These are phyloP conservation scores for Fistulina hepatica DNA, from an alignment of 1,284 basidiomycete species.

Conservation along the genomic window DNA sequence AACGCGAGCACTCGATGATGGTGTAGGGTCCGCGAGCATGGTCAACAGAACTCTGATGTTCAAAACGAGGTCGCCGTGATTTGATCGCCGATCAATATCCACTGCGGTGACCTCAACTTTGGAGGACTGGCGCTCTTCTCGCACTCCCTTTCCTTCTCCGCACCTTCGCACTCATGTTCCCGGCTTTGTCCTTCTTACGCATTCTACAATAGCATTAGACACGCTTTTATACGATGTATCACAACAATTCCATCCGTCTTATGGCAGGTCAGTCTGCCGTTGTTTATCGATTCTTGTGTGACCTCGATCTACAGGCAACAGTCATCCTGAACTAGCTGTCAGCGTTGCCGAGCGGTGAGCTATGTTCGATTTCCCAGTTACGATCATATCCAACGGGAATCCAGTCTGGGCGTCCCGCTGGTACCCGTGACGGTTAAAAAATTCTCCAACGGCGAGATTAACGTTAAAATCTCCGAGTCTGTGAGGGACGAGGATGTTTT, in stretches of 20 bases:
- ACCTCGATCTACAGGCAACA: slow-evolving; percentile 63
- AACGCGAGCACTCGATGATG: too few relatives aligned
- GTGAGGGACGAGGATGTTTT: slow-evolving; percentile 97
- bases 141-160: too few relatives aligned
- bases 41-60: too few relatives aligned
- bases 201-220: slow-evolving; percentile 27
- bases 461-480: slow-evolving; percentile 87
- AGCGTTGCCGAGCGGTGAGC: slow-evolving; percentile 92
- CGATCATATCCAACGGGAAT: slow-evolving; percentile 15
- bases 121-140: too few relatives aligned
- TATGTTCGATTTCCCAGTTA: slow-evolving; percentile 28
- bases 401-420: slow-evolving; percentile 83
- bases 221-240: slow-evolving; percentile 47
- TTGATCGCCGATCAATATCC: too few relatives aligned
- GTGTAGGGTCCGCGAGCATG: too few relatives aligned
- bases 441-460: slow-evolving; percentile 93
- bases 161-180: too few relatives aligned
- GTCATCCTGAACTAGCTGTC: slow-evolving; percentile 94
- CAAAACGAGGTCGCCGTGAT: too few relatives aligned
- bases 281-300: slow-evolving; percentile 8
- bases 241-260: slow-evolving; percentile 90
- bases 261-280: slow-evolving; percentile 60
- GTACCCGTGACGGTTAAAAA: slow-evolving; percentile 89
- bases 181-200: too few relatives aligned
- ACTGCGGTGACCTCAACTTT: too few relatives aligned